Evolutionary conservation across 306 rosid genomes (phyloP).

Genomic region (Sicyos edulis): DNA sequence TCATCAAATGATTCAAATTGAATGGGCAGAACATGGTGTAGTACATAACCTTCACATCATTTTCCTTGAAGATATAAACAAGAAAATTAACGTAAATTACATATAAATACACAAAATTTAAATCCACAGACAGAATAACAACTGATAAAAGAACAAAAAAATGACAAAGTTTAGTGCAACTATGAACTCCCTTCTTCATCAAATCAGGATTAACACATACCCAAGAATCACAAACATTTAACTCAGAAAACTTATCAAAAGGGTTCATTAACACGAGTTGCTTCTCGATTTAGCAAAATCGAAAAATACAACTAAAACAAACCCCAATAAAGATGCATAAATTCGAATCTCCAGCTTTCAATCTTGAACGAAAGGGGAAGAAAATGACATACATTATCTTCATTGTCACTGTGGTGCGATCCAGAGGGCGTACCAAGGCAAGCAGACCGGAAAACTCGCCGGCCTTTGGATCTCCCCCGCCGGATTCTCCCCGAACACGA

Average conservation of each 20-base stretch:
- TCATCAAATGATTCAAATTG: constrained; percentile 4
- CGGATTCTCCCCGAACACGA: constrained; percentile 30
- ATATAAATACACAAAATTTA: background rate
- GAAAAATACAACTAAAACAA: background rate
- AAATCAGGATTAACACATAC: too few relatives aligned
- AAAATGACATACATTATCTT: constrained; percentile 43
- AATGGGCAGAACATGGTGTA: background rate
- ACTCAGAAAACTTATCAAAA: background rate
- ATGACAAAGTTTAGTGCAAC: too few relatives aligned
- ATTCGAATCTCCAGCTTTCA: background rate
- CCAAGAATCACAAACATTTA: too few relatives aligned
- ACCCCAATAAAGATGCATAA: constrained; percentile 2
- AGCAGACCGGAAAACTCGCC: constrained; percentile 52
- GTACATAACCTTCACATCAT: background rate
- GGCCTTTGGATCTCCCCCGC: constrained; percentile 49
- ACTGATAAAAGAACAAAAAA: too few relatives aligned
- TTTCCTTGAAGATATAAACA: background rate
- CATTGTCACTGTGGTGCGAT: constrained; percentile 66
- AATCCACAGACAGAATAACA: background rate
- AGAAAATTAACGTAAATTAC: background rate
- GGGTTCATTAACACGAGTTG: background rate
- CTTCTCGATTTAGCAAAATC: background rate
- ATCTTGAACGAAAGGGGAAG: background rate
- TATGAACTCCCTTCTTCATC: too few relatives aligned
- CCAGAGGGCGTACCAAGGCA: constrained; percentile 72